Percentiles rank a stretch among this genome's conserved stretches.
These are phyloP conservation scores for Scheffersomyces lignosus DNA, from an alignment of 805 yeast genomes.

Conservation along the genomic window DNA sequence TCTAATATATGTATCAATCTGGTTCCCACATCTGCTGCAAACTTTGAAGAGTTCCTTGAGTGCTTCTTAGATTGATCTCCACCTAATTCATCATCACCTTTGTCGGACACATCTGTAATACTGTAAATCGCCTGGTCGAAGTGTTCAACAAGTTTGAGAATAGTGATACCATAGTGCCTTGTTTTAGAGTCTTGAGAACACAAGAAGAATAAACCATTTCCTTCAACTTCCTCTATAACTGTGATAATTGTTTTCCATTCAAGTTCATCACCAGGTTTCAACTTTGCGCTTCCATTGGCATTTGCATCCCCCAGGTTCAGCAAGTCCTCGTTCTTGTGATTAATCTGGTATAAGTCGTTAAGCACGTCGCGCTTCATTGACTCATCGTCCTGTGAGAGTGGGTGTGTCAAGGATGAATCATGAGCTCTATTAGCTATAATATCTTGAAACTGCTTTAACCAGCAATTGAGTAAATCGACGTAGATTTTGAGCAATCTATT, in stretches of 20 bases:
- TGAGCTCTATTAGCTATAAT: conserved; percentile 15
- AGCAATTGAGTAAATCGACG: conserved; percentile 74
- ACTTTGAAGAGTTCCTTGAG: conserved; percentile 62
- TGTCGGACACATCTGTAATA: conserved; percentile 28
- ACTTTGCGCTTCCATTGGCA: conserved; percentile 7
- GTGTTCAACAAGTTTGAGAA: conserved; percentile 75
- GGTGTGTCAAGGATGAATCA: conserved; percentile 27
- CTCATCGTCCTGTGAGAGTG: conserved; percentile 34
- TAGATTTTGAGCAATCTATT: conserved; percentile 64
- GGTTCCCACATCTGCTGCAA: conserved; percentile 77
- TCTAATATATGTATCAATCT: conserved; percentile 77
- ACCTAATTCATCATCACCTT: conserved; percentile 12
- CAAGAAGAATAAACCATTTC: conserved; percentile 88
- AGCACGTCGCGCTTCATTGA: conserved; percentile 37
- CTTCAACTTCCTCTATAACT: conserved; percentile 91
- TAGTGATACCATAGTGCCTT: conserved; percentile 72
- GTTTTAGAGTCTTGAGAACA: conserved; percentile 82
- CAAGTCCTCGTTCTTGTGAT: conserved; percentile 41
- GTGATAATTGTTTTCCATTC: conserved; percentile 81
- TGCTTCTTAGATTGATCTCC: conserved; percentile 31
- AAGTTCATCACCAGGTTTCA: conserved; percentile 53
- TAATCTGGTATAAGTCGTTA: conserved; percentile 46
- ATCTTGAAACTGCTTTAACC: conserved; percentile 70
- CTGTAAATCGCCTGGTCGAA: conserved; percentile 83
- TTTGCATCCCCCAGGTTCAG: conserved; percentile 8